Base-by-base conservation (phyloP, 257 asterid species). In the Asclepias syriaca region DNA sequence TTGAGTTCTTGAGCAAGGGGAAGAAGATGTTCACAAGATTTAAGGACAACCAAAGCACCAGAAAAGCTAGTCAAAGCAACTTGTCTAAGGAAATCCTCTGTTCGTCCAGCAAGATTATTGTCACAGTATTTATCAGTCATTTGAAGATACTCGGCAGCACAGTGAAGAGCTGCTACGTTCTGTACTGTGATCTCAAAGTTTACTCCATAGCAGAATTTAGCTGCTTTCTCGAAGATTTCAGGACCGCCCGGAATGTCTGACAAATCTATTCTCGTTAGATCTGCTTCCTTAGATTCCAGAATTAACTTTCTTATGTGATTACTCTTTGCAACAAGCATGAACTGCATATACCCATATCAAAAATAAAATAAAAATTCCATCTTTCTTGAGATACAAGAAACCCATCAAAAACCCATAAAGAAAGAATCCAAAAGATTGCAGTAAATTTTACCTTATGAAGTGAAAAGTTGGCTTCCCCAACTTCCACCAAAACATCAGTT, bases 311-410 rank as follows among this genome's bases (percentile, higher is more conserved):
- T 86, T 80, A 95, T 88, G 76, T 53, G 79, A 71, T 95, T 92
- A 89, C 98, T 95, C 92, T 95, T 95, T 22, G 97, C 97, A 22
- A 92, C 90, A 3, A 95, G 94, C 97, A 92, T 95, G 84, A 92
- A 90, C 99, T 95, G 89, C 64, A 46, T 57, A 34, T 43, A 11
- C 48, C 8, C 66, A n/a, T 1, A 9, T 2, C 15, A 61, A 50
- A 9, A 10, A 1, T 3, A 11, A 34, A 29, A 29, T 29, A 29
- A 29, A 29, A 29, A 29, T 29, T 3, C 16, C 15, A 11, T 2
- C 16, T 9, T 22, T 57, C 37, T 3, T 34, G 39, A 57, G 12
- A 40, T 43, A 60, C 48, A 54, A 55, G 7, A 72, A 72, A 29
- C 19, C 18, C 4, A 66, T 34, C 11, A 12, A 53, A 8, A 53